Evolutionary conservation across 108 stramenopile species (phyloP), one percentile per base, ranked within the genome.

Genomic region (Skeletonema costatum): DNA sequence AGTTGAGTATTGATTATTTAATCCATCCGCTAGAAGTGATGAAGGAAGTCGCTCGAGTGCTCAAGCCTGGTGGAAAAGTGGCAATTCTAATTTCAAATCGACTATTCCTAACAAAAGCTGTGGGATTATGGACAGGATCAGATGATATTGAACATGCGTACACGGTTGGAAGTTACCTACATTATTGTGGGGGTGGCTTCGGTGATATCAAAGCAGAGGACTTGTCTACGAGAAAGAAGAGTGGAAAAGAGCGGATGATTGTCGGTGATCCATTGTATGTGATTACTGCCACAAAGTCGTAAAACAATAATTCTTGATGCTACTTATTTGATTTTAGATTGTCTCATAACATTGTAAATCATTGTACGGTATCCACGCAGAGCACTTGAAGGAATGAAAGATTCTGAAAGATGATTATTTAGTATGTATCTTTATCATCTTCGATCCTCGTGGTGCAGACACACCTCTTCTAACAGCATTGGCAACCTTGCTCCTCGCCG

Each of bases 91-190:
- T 97, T 74, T 95, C 94, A 38, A 98, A 98, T 77, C 87, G 98
- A 51, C 81, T 97, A 30, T 98, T 98, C 75, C 66, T 97, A 11
- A 92, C 77, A 66, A 98, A 98, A 83, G 93, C 88, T 21, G 78
- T 89, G 62, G 76, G 87, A 21, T 70, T 94, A 1, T 86, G 94
- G 94, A 95, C 94, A 1, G 94, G 94, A 9, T 92, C 93, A 12
- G 96, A 97, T 71, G 98, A 98, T 73, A 73, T 96, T 61, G 98
- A 97, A 68, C 98, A 98, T 80, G 89, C 91, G 13, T 95, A 89
- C 65, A 92, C 87, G 9, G 94, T 95, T 3, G 89, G 82, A 1
- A 79, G 75, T 16, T 95, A 95, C 68, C 68, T 95, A 0, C 85
- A 90, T 76, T 93, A 84, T 64, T 87, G 84, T 65, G 63, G 60